A percentile compares a stretch with the other conserved stretches of the same genome.
These are phyloP conservation scores for Thalia dealbata DNA, from an alignment of 176 grass and related monocot genomes.

Conservation along the genomic window DNA sequence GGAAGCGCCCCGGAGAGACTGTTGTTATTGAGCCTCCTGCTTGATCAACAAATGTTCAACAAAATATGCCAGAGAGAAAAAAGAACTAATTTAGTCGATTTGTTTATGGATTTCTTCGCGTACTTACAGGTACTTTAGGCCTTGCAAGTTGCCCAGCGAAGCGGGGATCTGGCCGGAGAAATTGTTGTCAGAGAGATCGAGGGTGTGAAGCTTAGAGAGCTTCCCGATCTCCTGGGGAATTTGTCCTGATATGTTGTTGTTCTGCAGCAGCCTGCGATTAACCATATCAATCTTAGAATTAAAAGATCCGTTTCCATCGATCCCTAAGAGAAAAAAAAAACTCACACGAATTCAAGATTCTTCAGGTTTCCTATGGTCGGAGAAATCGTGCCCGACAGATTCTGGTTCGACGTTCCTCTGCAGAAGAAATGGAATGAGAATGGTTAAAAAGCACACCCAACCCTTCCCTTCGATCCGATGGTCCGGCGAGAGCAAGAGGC, in stretches of 20 bases:
- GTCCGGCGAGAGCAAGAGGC: background rate
- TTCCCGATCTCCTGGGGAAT: conserved; percentile 4
- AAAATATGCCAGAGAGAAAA: background rate
- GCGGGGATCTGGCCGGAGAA: conserved; percentile 4
- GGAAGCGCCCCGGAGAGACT: conserved; percentile 14
- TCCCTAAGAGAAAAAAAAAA: background rate
- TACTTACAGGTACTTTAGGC: conserved; percentile 10
- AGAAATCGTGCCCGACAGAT: conserved; percentile 66
- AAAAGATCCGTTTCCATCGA: too few relatives aligned
- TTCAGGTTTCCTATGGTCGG: conserved; percentile 67
- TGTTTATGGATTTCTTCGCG: background rate
- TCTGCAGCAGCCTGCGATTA: conserved; percentile 1
- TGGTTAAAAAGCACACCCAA: background rate
- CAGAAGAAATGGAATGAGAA: conserved; percentile 6
- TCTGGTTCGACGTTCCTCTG: conserved; percentile 51
- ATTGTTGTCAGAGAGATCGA: conserved; percentile 6
- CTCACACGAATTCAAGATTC: conserved; percentile 68
- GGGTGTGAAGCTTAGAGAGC: conserved; percentile 1
- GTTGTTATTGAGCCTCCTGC: conserved; percentile 16
- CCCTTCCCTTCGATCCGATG: too few relatives aligned
- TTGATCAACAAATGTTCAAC: background rate
- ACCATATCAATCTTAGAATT: background rate
- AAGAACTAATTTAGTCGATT: background rate
- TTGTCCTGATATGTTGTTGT: conserved; percentile 4
- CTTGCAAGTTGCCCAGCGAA: conserved; percentile 7